Conservation (phyloP, 2,329 filamentous ascomycete species). For the Ceratocystis harringtonii region DNA sequence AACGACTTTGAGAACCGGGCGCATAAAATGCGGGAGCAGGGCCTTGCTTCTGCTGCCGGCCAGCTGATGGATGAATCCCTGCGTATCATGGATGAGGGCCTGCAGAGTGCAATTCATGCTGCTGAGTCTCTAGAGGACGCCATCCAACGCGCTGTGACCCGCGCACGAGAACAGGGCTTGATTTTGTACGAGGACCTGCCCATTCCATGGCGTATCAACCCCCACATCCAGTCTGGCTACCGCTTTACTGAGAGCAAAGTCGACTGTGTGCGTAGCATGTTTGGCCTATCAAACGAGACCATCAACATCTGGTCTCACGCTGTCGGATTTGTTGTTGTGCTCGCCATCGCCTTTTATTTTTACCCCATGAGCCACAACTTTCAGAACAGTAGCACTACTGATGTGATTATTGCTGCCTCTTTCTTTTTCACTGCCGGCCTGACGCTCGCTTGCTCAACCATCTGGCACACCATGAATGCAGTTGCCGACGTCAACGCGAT, state of each 20-base stretch:
- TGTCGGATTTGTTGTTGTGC: conserved; percentile 73
- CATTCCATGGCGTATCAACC: conserved; percentile 84
- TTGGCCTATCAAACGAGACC: conserved; percentile 76
- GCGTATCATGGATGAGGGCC: conserved; percentile 62
- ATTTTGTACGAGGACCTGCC: conserved; percentile 84
- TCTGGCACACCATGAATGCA: conserved; percentile 99
- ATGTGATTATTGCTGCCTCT: conserved; percentile 77
- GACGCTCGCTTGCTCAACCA: conserved; percentile 82
- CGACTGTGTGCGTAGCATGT: conserved; percentile 72
- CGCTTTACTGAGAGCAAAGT: conserved; percentile 86
- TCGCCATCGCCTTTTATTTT: conserved; percentile 86
- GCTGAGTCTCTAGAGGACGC: conserved; percentile 71
- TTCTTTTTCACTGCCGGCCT: conserved; percentile 96
- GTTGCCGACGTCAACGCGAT: conserved; percentile 81
- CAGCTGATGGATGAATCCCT: conserved; percentile 69
- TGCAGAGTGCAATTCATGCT: conserved; percentile 69
- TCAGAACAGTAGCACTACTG: conserved; percentile 67
- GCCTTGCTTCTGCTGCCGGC: conserved; percentile 50
- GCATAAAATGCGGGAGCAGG: conserved; percentile 62
- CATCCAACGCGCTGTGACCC: conserved; percentile 60
- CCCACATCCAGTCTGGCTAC: conserved; percentile 81
- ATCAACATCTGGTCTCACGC: conserved; percentile 98
- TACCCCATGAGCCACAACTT: conserved; percentile 85
- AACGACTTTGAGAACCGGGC: conserved; percentile 72
- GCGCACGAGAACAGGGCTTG: conserved; percentile 65